Evolutionary conservation across 2,329 filamentous ascomycete genomes (phyloP).

Genomic region (Westerdykella aurantiaca): DNA sequence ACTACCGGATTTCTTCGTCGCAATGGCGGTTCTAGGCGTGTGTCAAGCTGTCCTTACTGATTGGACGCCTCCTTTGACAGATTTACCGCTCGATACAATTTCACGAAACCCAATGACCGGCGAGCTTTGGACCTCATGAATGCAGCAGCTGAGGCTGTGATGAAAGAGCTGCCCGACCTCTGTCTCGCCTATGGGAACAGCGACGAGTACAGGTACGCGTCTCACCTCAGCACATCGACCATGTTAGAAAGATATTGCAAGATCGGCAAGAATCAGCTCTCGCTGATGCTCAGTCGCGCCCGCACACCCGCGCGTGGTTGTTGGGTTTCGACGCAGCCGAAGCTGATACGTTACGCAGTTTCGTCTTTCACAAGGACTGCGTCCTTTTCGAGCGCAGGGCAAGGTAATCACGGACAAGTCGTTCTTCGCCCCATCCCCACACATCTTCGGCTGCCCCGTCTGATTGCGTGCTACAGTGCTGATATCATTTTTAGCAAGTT

Average conservation of each 20-base stretch:
- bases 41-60: neutral
- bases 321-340: constrained; percentile 11
- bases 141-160: constrained; percentile 74
- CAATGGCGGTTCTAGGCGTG: constrained; percentile 1
- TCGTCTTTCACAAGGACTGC: constrained; percentile 79
- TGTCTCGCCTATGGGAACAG: constrained; percentile 87
- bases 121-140: constrained; percentile 93
- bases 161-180: constrained; percentile 78
- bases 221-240: neutral
- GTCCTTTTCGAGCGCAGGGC: constrained; percentile 78
- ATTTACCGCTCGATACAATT: constrained; percentile 75
- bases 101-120: constrained; percentile 87
- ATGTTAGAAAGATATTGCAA: constrained; percentile 14
- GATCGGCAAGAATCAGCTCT: constrained; percentile 6
- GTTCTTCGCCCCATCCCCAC: constrained; percentile 4
- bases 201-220: constrained; percentile 74
- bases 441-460: constrained; percentile 1
- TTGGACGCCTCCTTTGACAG: constrained; percentile 40
- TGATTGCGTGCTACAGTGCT: constrained; percentile 6
- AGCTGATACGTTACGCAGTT: constrained; percentile 53
- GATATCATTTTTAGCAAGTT: constrained; percentile 61
- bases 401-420: constrained; percentile 48
- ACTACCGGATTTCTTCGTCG: neutral
- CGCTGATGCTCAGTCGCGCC: constrained; percentile 1
- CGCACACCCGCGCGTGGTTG: constrained; percentile 1